Evolutionary conservation across 495 filamentous ascomycete species (phyloP).

Genomic region (Hyaloscypha finlandica): DNA sequence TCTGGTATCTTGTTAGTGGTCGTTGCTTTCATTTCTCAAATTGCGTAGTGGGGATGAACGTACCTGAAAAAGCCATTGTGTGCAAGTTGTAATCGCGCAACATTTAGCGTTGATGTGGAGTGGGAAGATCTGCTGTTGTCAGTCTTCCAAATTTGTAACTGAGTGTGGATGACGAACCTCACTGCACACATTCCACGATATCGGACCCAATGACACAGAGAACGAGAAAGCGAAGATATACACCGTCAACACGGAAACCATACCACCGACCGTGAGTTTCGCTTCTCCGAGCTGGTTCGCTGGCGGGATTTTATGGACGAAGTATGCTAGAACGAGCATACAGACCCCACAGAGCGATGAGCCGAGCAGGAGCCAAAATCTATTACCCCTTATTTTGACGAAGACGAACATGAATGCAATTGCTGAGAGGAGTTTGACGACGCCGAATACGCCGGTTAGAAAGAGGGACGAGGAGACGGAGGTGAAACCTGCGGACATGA

Average conservation of each 20-base stretch:
- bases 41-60: neutral
- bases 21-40: neutral
- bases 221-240: conserved; percentile 22
- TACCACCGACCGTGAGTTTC: conserved; percentile 9
- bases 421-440: conserved; percentile 18
- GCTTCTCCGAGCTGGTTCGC: neutral
- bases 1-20: neutral
- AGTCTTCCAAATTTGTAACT: neutral
- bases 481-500: conserved; percentile 22
- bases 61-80: conserved; percentile 14
- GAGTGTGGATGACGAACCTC: conserved; percentile 4
- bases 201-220: conserved; percentile 15
- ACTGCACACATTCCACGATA: conserved; percentile 22
- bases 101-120: conserved; percentile 12
- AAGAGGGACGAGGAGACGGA: conserved; percentile 15
- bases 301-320: conserved; percentile 14
- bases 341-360: conserved; percentile 8
- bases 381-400: conserved; percentile 14
- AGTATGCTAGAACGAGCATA: conserved; percentile 20
- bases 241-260: conserved; percentile 19
- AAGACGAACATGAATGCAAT: conserved; percentile 22
- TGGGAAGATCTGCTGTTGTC: conserved; percentile 12
- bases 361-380: conserved; percentile 16
- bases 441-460: conserved; percentile 17
- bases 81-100: conserved; percentile 16